Percentiles rank a stretch among this genome's conserved stretches.
These are phyloP conservation scores for Sphagnum contortum DNA, from an alignment of 225 moss, liverwort and hornwort species.

Conservation along the genomic window DNA sequence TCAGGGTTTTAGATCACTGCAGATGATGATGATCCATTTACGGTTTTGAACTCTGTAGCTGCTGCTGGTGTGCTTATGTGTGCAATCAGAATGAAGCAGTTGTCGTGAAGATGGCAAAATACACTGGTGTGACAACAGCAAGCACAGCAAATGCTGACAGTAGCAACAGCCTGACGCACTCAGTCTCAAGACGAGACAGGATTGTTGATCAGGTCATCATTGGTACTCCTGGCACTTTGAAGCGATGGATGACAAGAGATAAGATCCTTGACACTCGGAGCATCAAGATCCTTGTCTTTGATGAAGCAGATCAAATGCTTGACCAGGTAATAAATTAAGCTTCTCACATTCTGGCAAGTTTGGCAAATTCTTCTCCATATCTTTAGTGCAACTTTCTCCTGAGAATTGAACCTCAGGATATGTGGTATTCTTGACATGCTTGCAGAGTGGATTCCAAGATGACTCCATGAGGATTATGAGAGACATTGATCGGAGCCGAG, in stretches of 20 bases:
- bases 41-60: too few species aligned
- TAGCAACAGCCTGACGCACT: conserved; percentile 20
- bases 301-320: conserved; percentile 98
- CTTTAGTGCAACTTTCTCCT: not conserved
- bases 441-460: conserved; percentile 95
- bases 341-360: too few species aligned
- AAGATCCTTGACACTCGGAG: conserved; percentile 59
- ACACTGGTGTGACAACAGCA: conserved; percentile 75
- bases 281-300: conserved; percentile 83
- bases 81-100: conserved; percentile 80
- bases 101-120: conserved; percentile 80
- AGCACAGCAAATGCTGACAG: conserved; percentile 63
- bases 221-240: conserved; percentile 91
- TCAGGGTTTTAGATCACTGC: too few species aligned
- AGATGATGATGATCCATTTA: too few species aligned
- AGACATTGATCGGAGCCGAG: conserved; percentile 49
- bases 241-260: conserved; percentile 86
- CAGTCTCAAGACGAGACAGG: conserved; percentile 50
- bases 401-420: too few species aligned
- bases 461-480: conserved; percentile 75
- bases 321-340: conserved; percentile 52
- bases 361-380: too few species aligned
- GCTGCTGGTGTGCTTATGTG: not conserved
- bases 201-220: conserved; percentile 86
- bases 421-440: not conserved